Conservation (phyloP, 805 yeast species). For the Metschnikowia shivogae region DNA sequence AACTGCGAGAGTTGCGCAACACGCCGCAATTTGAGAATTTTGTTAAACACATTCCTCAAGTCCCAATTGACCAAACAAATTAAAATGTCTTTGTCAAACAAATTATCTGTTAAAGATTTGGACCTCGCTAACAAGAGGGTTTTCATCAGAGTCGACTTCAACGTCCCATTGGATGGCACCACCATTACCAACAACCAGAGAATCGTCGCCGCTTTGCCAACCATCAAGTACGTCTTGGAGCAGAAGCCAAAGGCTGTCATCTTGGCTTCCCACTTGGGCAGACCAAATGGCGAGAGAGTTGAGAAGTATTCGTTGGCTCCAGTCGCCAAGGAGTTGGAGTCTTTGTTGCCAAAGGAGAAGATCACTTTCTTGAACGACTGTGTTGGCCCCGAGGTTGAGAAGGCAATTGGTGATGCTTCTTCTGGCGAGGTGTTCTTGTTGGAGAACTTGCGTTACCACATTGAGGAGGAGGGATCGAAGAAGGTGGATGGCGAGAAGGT, state of each 20-base stretch:
- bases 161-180: constrained; percentile 91
- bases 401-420: constrained; percentile 66
- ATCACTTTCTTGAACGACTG: constrained; percentile 85
- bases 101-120: constrained; percentile 89
- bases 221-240: constrained; percentile 91
- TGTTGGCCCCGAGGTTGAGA: constrained; percentile 89
- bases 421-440: constrained; percentile 83
- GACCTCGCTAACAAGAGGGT: constrained; percentile 88
- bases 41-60: constrained; percentile 5
- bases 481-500: constrained; percentile 83
- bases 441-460: constrained; percentile 98
- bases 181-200: constrained; percentile 99
- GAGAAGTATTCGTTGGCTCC: constrained; percentile 91
- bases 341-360: constrained; percentile 56
- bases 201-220: constrained; percentile 98
- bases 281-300: constrained; percentile 93
- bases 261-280: constrained; percentile 96
- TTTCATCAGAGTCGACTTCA: constrained; percentile 97
- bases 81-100: constrained; percentile 85
- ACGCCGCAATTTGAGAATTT: constrained; percentile 1
- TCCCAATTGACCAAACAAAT: constrained; percentile 9
- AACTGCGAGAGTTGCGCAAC: constrained; percentile 3
- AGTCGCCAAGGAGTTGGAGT: constrained; percentile 83
- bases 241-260: constrained; percentile 87
- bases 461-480: constrained; percentile 95